Evolutionary conservation across 1,139 yeast species (phyloP).

Genomic region (Geotrichum histeridarum): DNA sequence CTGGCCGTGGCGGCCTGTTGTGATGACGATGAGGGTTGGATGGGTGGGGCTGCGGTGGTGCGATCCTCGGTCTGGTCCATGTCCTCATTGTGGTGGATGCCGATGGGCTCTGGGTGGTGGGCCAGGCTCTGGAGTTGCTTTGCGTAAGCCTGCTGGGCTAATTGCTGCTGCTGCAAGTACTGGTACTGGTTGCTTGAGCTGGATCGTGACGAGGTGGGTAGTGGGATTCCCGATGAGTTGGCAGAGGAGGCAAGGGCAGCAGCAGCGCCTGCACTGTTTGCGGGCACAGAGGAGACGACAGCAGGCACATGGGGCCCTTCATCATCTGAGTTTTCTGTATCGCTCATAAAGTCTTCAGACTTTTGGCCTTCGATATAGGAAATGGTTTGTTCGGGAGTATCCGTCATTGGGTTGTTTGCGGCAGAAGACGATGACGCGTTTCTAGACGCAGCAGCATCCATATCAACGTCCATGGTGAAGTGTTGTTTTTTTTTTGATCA

Average conservation of each 20-base stretch:
- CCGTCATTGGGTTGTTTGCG: background rate
- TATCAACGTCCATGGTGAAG: constrained; percentile 4
- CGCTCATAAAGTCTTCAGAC: constrained; percentile 4
- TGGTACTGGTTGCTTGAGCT: constrained; percentile 21
- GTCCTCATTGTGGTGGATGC: constrained; percentile 17
- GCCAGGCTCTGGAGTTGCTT: constrained; percentile 20
- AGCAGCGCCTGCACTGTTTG: background rate
- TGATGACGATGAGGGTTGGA: background rate
- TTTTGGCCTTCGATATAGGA: constrained; percentile 13
- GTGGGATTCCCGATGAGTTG: background rate
- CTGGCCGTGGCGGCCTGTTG: background rate
- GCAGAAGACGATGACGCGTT: background rate
- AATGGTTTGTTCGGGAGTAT: background rate
- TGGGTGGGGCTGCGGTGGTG: background rate
- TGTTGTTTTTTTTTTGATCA: too few species aligned
- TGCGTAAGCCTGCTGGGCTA: constrained; percentile 24
- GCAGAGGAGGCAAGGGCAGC: background rate
- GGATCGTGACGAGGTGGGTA: constrained; percentile 7
- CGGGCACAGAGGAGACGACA: background rate
- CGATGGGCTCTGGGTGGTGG: constrained; percentile 22
- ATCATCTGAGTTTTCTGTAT: constrained; percentile 1
- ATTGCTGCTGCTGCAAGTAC: constrained; percentile 26
- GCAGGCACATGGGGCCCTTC: background rate
- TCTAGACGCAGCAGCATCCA: constrained; percentile 1
- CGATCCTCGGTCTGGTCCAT: constrained; percentile 1